These are phyloP conservation scores for Saccharomyces pastorianus DNA, from an alignment of 1,139 yeast species.

Conservation along the genomic window DNA sequence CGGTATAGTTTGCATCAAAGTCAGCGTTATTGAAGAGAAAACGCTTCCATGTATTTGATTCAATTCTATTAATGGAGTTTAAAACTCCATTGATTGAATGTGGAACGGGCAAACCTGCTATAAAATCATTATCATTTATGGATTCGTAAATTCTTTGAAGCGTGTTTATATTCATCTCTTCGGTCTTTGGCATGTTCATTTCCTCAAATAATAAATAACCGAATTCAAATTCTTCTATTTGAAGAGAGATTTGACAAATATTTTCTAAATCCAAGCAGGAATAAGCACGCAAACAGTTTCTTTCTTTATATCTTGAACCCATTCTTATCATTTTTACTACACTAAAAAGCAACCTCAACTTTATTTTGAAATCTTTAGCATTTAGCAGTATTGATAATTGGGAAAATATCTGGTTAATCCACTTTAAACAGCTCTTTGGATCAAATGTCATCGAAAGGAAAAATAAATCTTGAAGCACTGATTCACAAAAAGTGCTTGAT, in stretches of 20 bases:
- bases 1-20: conserved; percentile 47
- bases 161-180: conserved; percentile 13
- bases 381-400: conserved; percentile 2
- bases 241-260: conserved; percentile 35
- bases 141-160: conserved; percentile 39
- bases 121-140: conserved; percentile 51
- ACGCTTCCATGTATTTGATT: conserved; percentile 35
- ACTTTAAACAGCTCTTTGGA: conserved; percentile 8
- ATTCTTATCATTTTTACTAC: conserved; percentile 40
- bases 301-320: conserved; percentile 35
- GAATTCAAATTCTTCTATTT: conserved; percentile 36
- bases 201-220: conserved; percentile 55
- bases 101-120: conserved; percentile 53
- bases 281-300: conserved; percentile 35
- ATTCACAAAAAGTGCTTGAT: conserved; percentile 6
- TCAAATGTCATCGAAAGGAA: conserved; percentile 10
- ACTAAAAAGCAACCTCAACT: conserved; percentile 34
- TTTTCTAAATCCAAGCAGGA: conserved; percentile 31
- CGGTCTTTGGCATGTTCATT: conserved; percentile 17
- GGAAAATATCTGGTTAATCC: conserved; percentile 8
- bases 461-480: conserved; percentile 2
- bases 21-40: conserved; percentile 50
- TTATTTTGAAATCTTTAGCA: conserved; percentile 19
- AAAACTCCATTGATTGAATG: conserved; percentile 48
- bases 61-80: conserved; percentile 34